These are phyloP conservation scores for Crithidia fasciculata DNA, from an alignment of 208 protist species.

Conservation along the genomic window DNA sequence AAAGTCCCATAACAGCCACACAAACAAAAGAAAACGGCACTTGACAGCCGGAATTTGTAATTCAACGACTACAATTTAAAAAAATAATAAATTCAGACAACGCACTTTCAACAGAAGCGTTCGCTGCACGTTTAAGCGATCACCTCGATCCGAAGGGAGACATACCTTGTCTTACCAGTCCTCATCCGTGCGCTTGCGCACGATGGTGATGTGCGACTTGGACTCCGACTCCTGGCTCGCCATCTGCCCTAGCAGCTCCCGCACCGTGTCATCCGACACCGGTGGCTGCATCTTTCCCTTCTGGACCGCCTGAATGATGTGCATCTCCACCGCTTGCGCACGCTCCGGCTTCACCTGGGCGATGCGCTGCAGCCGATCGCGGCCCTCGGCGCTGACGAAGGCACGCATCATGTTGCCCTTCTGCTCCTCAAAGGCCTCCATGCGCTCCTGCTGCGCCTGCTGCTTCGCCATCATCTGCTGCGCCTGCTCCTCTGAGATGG, in stretches of 20 bases:
- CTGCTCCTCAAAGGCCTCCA: conserved; percentile 82
- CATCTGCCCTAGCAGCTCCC: conserved; percentile 75
- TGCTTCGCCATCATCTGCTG: conserved; percentile 91
- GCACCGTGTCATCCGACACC: conserved; percentile 82
- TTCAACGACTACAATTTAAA: no score
- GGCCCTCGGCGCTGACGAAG: conserved; percentile 84
- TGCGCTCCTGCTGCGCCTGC: conserved; percentile 84
- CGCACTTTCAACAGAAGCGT: no score
- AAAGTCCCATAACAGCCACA: background rate
- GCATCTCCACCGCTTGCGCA: conserved; percentile 81
- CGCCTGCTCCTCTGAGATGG: conserved; percentile 89
- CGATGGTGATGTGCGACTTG: conserved; percentile 84
- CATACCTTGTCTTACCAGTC: conserved; percentile 73
- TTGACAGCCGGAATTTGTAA: background rate
- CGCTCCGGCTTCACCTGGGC: conserved; percentile 88
- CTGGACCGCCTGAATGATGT: conserved; percentile 91
- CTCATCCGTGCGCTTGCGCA: conserved; percentile 87
- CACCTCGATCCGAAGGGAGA: no score
- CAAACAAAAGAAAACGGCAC: background rate
- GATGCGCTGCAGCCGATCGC: conserved; percentile 90
- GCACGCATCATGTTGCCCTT: conserved; percentile 88
- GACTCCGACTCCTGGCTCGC: conserved; percentile 55
- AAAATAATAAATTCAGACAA: no score
- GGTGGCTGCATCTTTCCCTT: conserved; percentile 88
- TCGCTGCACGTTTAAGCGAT: no score